Evolutionary conservation across 768 basidiomycete genomes (phyloP).

Genomic region (Podaxis sp.): DNA sequence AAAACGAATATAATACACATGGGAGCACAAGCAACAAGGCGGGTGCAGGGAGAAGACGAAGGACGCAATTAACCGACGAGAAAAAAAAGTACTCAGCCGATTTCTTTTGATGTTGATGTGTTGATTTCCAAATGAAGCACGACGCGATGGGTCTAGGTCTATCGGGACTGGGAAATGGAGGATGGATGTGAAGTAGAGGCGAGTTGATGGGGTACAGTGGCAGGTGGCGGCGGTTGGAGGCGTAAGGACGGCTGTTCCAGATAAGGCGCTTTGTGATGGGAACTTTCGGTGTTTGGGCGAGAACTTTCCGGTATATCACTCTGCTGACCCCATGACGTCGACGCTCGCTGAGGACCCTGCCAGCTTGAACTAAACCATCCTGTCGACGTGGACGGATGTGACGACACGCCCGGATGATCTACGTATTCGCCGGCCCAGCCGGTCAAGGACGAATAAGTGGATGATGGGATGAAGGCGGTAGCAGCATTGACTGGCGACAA

Average conservation of each 20-base stretch:
- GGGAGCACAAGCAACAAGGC: conserved; percentile 9
- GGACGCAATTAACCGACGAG: not conserved
- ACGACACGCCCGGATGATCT: conserved; percentile 12
- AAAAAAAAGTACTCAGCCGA: not conserved
- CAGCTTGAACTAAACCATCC: not conserved
- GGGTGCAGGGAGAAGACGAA: not conserved
- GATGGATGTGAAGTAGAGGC: not conserved
- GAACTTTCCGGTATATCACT: conserved; percentile 1
- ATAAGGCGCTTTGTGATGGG: conserved; percentile 11
- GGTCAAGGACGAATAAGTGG: conserved; percentile 36
- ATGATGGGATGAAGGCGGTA: conserved; percentile 23
- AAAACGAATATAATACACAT: conserved; percentile 7
- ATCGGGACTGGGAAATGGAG: not conserved
- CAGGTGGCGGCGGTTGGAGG: not conserved
- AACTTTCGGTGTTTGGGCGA: conserved; percentile 7
- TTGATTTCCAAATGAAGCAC: not conserved
- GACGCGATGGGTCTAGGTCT: conserved; percentile 1
- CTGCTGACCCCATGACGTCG: conserved; percentile 8
- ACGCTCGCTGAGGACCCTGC: conserved; percentile 6
- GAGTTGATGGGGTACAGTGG: not conserved
- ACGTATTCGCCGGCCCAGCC: conserved; percentile 38
- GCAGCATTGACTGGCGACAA: conserved; percentile 2
- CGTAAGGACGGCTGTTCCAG: not conserved
- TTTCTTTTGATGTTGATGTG: not conserved
- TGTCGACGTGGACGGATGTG: not conserved